phyloP scores from a whole-genome alignment of 2,329 filamentous ascomycete genomes.

The Lachnellula hyalina region DNA sequence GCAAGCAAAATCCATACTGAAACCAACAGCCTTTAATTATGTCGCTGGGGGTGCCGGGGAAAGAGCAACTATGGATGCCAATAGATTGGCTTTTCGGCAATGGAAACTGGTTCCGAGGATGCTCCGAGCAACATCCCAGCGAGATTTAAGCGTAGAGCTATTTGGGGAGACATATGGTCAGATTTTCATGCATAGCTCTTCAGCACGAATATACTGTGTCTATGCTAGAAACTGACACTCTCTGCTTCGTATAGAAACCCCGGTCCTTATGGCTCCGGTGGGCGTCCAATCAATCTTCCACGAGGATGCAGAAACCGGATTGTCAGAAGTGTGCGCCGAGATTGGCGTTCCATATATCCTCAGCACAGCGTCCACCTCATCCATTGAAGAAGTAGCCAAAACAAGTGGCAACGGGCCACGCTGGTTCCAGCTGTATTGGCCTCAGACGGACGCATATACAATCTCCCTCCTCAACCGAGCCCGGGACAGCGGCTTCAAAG shows the following conservation, averaged over 20 bases:
- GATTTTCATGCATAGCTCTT: not conserved
- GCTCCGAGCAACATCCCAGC: conserved; percentile 51
- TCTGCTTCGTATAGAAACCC: conserved; percentile 27
- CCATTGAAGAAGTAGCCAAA: conserved; percentile 61
- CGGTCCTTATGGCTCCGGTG: conserved; percentile 60
- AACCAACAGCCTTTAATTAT: conserved; percentile 50
- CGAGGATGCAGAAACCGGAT: conserved; percentile 56
- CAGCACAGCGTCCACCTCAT: conserved; percentile 56
- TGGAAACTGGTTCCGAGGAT: conserved; percentile 58
- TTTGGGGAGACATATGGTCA: conserved; percentile 46
- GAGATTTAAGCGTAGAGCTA: conserved; percentile 46
- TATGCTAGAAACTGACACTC: not conserved
- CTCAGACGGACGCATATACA: conserved; percentile 59
- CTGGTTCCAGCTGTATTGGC: conserved; percentile 77
- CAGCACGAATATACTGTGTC: too few relatives aligned
- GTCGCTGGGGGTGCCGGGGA: conserved; percentile 59
- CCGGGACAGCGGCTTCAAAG: conserved; percentile 55
- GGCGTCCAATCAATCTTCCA: conserved; percentile 67
- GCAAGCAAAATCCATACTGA: conserved; percentile 46
- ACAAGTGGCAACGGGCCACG: conserved; percentile 52
- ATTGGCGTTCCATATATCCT: conserved; percentile 61
- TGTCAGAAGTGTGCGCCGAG: conserved; percentile 56
- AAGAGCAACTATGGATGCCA: conserved; percentile 56
- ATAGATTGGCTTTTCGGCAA: conserved; percentile 59
- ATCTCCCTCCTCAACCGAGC: conserved; percentile 57